These are phyloP conservation scores for Pseudogymnoascus sp. DNA, from an alignment of 2,329 filamentous ascomycete species.

Conservation along the genomic window DNA sequence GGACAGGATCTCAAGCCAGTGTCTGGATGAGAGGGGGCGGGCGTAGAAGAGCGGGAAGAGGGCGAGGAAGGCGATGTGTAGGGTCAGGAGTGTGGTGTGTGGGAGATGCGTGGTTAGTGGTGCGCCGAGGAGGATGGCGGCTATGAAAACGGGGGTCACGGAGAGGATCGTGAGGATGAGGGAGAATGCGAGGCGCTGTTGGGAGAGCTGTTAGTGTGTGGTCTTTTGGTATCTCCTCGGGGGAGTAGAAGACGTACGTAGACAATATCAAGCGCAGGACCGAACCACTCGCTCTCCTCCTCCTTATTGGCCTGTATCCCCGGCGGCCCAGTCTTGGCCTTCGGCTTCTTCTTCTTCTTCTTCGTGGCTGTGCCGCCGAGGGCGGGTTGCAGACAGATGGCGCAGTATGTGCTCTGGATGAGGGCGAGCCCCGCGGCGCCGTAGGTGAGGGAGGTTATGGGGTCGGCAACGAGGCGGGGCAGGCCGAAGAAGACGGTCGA, in stretches of 20 bases:
- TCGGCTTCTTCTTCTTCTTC: constrained; percentile 41
- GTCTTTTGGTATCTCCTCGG: background rate
- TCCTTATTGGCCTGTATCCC: background rate
- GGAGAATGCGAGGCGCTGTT: constrained; percentile 63
- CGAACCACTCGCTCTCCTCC: background rate
- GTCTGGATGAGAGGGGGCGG: constrained; percentile 65
- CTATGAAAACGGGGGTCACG: constrained; percentile 45
- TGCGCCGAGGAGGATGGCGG: constrained; percentile 81
- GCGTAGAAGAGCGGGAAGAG: constrained; percentile 78
- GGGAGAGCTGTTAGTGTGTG: background rate
- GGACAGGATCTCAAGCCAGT: constrained; percentile 65
- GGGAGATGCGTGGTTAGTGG: constrained; percentile 73
- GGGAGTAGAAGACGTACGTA: background rate
- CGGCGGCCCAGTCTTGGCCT: constrained; percentile 8
- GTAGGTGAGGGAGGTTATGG: constrained; percentile 54
- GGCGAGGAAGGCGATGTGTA: constrained; percentile 73
- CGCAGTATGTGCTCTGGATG: constrained; percentile 57
- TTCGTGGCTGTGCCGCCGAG: constrained; percentile 37
- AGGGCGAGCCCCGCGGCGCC: constrained; percentile 55
- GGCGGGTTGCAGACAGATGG: constrained; percentile 57
- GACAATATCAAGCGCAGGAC: constrained; percentile 1
- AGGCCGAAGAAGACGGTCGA: constrained; percentile 59
- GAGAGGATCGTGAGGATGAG: constrained; percentile 45
- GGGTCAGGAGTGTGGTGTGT: constrained; percentile 73
- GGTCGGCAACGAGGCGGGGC: constrained; percentile 59